Base-by-base conservation (phyloP, 441 rosid genomes). In the Jatropha multifida region DNA sequence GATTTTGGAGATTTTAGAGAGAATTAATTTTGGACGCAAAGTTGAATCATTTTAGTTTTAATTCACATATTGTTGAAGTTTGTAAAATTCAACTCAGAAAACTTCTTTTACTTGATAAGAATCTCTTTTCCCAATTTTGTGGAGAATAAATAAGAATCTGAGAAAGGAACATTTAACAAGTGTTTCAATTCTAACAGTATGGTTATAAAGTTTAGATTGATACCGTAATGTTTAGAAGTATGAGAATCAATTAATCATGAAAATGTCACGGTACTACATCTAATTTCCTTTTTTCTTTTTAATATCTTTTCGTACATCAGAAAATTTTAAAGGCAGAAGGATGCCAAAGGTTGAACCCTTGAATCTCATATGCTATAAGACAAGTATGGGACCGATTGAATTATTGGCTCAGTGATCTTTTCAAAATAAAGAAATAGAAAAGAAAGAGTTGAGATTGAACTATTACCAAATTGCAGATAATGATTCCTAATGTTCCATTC, bases 401-500 rank as follows among this genome's bases (percentile, higher is more conserved):
- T 44, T 44, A 13, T 7, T 27, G 18, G 65, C 17, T 27, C 26
- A 61, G 14, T 14, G n/a, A 32, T 27, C 11, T 32, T 32, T 61
- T 59, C 0, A 7, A 18, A n/a, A 13, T 23, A 7, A 27, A 38
- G 40, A 42, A 61, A 32, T 0, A 27, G 51, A 13, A 20, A 48
- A 27, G 26, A 10, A 20, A 12, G 38, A 12, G 38, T 48, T 37
- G 74, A 77, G 59, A 20, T 54, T 48, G 48, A 68, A 64, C 11
- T 46, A 15, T 83, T 83, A 91, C 97, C 90, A 4, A 91, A 75
- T 74, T 79, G 89, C 72, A 91, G 94, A 76, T 87, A 91, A 9
- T 85, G 71, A 84, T 83, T 86, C 74, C 76, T 77, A 49, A 91
- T 76, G 85, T 87, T 91, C 97, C 97, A 91, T 66, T 88, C 92